A percentile compares a stretch with the other conserved stretches of the same genome.
Conservation (phyloP, 257 asterid genomes). For the Mentha longifolia region DNA sequence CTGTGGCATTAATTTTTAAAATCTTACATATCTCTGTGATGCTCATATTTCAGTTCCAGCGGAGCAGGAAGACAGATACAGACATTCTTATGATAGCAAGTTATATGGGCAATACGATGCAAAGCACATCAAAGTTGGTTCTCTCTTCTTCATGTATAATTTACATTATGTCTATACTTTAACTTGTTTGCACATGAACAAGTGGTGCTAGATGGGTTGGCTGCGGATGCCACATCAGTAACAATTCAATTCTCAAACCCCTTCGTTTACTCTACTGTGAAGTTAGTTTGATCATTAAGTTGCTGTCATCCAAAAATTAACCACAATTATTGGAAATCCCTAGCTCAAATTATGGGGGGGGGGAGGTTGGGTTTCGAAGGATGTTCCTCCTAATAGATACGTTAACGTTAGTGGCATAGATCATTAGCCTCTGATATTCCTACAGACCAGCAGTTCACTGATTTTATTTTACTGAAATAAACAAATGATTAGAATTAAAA, state of each 20-base stretch:
- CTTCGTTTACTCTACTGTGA: not conserved
- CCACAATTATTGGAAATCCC: not conserved
- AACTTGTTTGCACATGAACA: constrained; percentile 21
- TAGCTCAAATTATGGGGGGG: not conserved
- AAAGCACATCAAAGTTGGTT: constrained; percentile 69
- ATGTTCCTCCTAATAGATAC: constrained; percentile 8
- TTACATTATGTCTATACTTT: constrained; percentile 4
- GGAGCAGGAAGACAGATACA: constrained; percentile 66
- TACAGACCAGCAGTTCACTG: not conserved
- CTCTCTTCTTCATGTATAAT: constrained; percentile 35
- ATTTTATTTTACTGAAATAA: constrained; percentile 24
- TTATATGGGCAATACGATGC: constrained; percentile 62
- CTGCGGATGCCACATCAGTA: not conserved
- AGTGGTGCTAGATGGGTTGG: not conserved
- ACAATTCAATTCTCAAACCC: not conserved
- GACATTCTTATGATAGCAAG: constrained; percentile 69
- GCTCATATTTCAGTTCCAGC: constrained; percentile 48
- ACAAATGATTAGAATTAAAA: constrained; percentile 28
- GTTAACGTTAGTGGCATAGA: not conserved
- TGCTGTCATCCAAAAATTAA: not conserved
- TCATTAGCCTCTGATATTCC: constrained; percentile 11
- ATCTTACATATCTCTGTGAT: constrained; percentile 36
- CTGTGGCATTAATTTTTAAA: constrained; percentile 3
- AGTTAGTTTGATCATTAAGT: constrained; percentile 1
- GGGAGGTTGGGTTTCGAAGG: not conserved